Evolutionary conservation across 495 filamentous ascomycete species (phyloP).

Genomic region (Beverwykella pulmonaria): DNA sequence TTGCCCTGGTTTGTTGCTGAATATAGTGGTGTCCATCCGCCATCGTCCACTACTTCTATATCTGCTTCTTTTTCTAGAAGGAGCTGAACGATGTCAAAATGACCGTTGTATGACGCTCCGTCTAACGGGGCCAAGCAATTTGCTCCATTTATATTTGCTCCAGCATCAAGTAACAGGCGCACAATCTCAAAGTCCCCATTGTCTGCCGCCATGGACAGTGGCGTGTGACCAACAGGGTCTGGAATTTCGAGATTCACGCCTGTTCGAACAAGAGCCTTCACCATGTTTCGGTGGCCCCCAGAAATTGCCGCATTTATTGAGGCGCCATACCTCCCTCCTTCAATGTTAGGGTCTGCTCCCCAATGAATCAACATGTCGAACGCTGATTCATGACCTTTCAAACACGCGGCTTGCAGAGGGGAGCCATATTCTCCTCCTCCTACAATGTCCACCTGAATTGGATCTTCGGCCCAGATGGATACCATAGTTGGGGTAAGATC

Average conservation of each 20-base stretch:
- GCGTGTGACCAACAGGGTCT: not conserved
- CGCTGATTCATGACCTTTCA: not conserved
- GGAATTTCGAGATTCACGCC: not conserved
- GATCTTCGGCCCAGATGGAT: not conserved
- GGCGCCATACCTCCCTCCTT: not conserved
- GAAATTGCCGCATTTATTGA: not conserved
- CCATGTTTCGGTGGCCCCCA: not conserved
- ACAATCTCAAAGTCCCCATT: not conserved
- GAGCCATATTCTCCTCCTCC: not conserved
- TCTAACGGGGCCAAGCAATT: not conserved
- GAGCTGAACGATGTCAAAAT: not conserved
- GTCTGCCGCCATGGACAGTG: not conserved
- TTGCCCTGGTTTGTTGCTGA: not conserved
- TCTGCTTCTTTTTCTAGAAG: not conserved
- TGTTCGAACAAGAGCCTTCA: not conserved
- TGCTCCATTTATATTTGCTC: not conserved
- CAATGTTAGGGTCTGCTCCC: not conserved
- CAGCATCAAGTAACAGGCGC: not conserved
- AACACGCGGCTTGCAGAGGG: not conserved
- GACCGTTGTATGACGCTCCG: not conserved
- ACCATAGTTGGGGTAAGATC: not conserved
- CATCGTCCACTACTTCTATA: not conserved
- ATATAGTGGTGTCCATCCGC: not conserved
- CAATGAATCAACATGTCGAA: not conserved
- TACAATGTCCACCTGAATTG: not conserved